Conservation (phyloP, 768 basidiomycete genomes). For the Suillus hirtellus region DNA sequence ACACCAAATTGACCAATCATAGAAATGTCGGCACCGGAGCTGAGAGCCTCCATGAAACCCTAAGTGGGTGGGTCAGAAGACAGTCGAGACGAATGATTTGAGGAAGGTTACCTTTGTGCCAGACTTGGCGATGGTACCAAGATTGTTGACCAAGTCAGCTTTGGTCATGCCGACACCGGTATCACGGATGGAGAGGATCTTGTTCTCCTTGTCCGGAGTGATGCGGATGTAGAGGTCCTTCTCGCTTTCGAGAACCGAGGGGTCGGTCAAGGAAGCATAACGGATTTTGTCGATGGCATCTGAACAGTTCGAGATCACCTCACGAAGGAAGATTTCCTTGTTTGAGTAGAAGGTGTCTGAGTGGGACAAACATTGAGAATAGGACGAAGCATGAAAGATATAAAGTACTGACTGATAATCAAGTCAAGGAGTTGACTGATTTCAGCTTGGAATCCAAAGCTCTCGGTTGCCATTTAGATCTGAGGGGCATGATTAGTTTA, state of each 20-base stretch:
- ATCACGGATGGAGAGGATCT: slow-evolving; percentile 87
- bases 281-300: slow-evolving; percentile 99
- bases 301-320: slow-evolving; percentile 94
- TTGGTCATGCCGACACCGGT: slow-evolving; percentile 99
- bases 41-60: slow-evolving; percentile 99
- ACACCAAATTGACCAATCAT: slow-evolving; percentile 99
- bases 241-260: slow-evolving; percentile 82
- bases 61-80: slow-evolving; percentile 30
- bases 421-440: slow-evolving; percentile 98
- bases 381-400: slow-evolving; percentile 7
- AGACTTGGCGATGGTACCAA: slow-evolving; percentile 94
- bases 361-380: slow-evolving; percentile 5
- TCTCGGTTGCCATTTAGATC: slow-evolving; percentile 71
- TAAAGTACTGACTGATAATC: slow-evolving; percentile 82
- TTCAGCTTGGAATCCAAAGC: slow-evolving; percentile 98
- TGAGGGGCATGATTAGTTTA: slow-evolving; percentile 20
- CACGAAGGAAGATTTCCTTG: slow-evolving; percentile 99
- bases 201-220: slow-evolving; percentile 94
- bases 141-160: slow-evolving; percentile 99
- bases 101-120: slow-evolving; percentile 72
- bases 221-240: slow-evolving; percentile 96
- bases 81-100: not conserved
- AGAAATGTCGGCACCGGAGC: slow-evolving; percentile 84
- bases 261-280: slow-evolving; percentile 93
- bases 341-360: slow-evolving; percentile 99